Conservation (phyloP, 495 filamentous ascomycete genomes). For the Aspergillus affinis region DNA sequence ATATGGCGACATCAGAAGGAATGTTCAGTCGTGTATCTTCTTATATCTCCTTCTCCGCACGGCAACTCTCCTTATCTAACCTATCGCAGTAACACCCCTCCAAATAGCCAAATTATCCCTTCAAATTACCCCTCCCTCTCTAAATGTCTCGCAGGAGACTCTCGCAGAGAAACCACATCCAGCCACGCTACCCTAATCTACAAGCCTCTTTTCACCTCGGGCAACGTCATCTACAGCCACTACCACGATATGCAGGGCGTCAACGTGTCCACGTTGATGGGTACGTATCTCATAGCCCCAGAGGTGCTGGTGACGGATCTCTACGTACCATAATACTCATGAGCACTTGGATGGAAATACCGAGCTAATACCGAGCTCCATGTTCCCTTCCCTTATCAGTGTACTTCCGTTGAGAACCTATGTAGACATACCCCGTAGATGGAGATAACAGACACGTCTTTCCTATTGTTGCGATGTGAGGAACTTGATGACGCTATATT, state of each 20-base stretch:
- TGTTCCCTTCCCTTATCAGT: no score
- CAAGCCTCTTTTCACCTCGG: slow-evolving; percentile 29
- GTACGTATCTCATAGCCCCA: slow-evolving; percentile 41
- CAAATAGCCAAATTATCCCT: no score
- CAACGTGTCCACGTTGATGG: slow-evolving; percentile 39
- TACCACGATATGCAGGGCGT: slow-evolving; percentile 33
- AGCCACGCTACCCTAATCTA: slow-evolving; percentile 33
- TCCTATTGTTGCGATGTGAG: no score
- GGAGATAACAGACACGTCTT: no score
- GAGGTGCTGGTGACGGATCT: slow-evolving; percentile 27
- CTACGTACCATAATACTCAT: no score
- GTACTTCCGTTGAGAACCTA: no score
- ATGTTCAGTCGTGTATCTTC: background rate
- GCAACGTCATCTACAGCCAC: slow-evolving; percentile 34
- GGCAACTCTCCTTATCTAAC: background rate
- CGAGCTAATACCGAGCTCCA: no score
- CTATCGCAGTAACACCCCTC: no score
- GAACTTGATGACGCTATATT: no score
- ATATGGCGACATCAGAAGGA: background rate
- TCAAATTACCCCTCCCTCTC: slow-evolving; percentile 32
- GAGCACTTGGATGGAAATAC: no score
- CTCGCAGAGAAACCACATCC: slow-evolving; percentile 37
- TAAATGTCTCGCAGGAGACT: slow-evolving; percentile 41
- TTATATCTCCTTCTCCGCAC: background rate
- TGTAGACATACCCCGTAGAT: no score